A percentile compares a stretch with the other conserved stretches of the same genome.
phyloP scores from a whole-genome alignment of 2,329 filamentous ascomycete genomes.

The Aspergillus clavatus region DNA sequence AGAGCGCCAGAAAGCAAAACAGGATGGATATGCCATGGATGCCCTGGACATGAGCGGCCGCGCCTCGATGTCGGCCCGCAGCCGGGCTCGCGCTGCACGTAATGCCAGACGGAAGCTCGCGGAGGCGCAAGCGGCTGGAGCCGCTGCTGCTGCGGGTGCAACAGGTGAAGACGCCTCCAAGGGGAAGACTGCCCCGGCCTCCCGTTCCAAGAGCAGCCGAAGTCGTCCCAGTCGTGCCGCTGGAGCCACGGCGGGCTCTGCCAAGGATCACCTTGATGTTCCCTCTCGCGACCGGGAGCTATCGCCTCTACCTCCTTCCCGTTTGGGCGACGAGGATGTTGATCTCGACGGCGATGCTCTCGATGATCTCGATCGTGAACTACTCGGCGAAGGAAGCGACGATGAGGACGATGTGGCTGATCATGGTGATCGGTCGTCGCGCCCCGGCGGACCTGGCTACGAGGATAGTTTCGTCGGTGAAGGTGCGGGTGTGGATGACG shows the following conservation, averaged over 20 bases:
- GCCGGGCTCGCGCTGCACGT: slow-evolving; percentile 20
- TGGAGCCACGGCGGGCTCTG: slow-evolving; percentile 8
- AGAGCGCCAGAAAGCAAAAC: slow-evolving; percentile 33
- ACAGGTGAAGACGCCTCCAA: slow-evolving; percentile 15
- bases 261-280: slow-evolving; percentile 19
- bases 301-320: slow-evolving; percentile 14
- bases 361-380: background rate
- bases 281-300: slow-evolving; percentile 22
- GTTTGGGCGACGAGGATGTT: slow-evolving; percentile 18
- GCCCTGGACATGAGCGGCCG: slow-evolving; percentile 14
- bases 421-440: slow-evolving; percentile 15
- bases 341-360: slow-evolving; percentile 26
- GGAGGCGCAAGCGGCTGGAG: slow-evolving; percentile 15
- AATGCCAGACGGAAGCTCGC: slow-evolving; percentile 29
- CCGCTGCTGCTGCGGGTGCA: slow-evolving; percentile 18
- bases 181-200: slow-evolving; percentile 13
- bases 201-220: slow-evolving; percentile 24
- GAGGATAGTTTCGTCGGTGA: slow-evolving; percentile 25
- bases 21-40: slow-evolving; percentile 19
- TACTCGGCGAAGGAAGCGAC: slow-evolving; percentile 26
- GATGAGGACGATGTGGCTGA: slow-evolving; percentile 25
- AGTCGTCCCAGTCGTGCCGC: slow-evolving; percentile 18
- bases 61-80: slow-evolving; percentile 18
- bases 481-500: slow-evolving; percentile 25
- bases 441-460: slow-evolving; percentile 19